Base-by-base conservation (phyloP, 371 early-diverging fungal species). In the Mortierella sp. region DNA sequence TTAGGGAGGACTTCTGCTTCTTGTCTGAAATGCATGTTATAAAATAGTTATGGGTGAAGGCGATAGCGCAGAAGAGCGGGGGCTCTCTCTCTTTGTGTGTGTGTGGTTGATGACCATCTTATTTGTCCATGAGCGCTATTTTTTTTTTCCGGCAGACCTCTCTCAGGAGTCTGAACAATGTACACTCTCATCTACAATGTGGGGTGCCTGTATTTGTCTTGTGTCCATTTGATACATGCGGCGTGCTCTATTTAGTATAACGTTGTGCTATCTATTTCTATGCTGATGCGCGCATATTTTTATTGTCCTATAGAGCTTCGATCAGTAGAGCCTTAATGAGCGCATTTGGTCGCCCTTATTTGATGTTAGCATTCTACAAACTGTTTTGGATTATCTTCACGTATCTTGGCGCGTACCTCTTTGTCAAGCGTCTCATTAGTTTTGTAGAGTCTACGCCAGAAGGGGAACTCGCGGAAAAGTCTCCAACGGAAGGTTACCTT, bases 341-440 rank as follows among this genome's bases (percentile, higher is more conserved):
- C 22, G 88, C 88, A 20, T 92, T 88, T 78, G 89, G 88, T 6
- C 67, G 73, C 12, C 79, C 79, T 5, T 92, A 88, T 66, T 37
- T 84, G 20, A 52, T 86, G 54, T 76, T 92, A 3, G 88, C 89
- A 8, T 73, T 89, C 47, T 92, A 90, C 88, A 89, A 89, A 73
- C 45, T 90, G 2, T 73, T 86, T 16, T 91, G 91, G 91, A 88
- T 88, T 45, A 55, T 85, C 12, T 90, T 90, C 47, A 89, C 88
- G 10, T 91, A 90, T 80, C 72, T 89, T 10, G 85, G 88, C 5
- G 70, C 84, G 6, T 91, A 86, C 65, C 80, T 76, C 43, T 67
- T 91, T 37, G 81, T 90, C 62, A 85, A 84, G 64, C 78, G 78
- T 39, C 55, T 87, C 16, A 67, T 89, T 32, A 49, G 39, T 26